phyloP scores from a whole-genome alignment of 179 eudicot genomes.

The Sideroxylon spinosum region DNA sequence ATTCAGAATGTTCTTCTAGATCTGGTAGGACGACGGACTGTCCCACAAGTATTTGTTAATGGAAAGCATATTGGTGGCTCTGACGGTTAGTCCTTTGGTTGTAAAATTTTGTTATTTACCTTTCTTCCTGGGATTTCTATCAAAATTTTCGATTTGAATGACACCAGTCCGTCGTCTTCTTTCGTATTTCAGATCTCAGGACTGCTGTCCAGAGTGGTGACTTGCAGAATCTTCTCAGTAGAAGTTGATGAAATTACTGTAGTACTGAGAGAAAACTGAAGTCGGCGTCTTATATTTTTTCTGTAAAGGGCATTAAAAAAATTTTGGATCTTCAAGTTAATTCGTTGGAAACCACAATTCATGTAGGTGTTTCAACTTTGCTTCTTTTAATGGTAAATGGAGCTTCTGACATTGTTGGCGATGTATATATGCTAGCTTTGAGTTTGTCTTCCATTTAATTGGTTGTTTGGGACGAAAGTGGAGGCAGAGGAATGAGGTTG shows the following conservation, averaged over 20 bases:
- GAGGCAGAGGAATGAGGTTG: too few species aligned
- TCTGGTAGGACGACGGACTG: slow-evolving; percentile 82
- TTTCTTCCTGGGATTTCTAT: neutral
- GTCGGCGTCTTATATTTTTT: neutral
- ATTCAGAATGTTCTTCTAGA: slow-evolving; percentile 86
- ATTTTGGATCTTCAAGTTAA: neutral
- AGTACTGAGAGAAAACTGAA: neutral
- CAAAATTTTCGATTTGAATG: neutral
- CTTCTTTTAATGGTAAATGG: too few species aligned
- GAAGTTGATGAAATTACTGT: slow-evolving; percentile 32
- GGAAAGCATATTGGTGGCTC: slow-evolving; percentile 96
- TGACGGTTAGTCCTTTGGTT: slow-evolving; percentile 54
- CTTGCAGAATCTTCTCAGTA: slow-evolving; percentile 63
- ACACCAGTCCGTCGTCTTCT: neutral
- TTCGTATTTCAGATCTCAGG: slow-evolving; percentile 55
- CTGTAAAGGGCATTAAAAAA: neutral
- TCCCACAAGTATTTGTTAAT: slow-evolving; percentile 93
- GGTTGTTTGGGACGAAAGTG: too few species aligned
- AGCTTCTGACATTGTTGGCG: too few species aligned
- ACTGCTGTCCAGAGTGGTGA: slow-evolving; percentile 58
- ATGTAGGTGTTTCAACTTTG: neutral
- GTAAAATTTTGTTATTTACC: neutral
- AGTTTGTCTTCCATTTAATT: too few species aligned
- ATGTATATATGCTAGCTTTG: too few species aligned
- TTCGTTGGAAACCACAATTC: neutral